These are phyloP conservation scores for Pythium aphanidermatum DNA, from an alignment of 352 stramenopile genomes.

Conservation along the genomic window DNA sequence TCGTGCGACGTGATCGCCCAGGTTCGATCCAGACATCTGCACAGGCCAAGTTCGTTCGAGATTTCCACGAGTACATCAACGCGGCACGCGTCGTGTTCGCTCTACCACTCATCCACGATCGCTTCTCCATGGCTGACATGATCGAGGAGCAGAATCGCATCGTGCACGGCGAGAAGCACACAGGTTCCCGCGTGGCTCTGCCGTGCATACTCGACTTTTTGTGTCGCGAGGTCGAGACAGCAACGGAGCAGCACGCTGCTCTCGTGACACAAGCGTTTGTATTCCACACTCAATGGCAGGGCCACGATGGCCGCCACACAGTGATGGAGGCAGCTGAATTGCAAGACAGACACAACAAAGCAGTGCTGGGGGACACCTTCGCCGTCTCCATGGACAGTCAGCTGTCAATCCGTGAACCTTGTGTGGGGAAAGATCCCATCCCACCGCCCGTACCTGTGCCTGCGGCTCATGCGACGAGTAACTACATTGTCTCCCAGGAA, in stretches of 20 bases:
- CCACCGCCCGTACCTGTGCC: slow-evolving; percentile 22
- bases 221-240: slow-evolving; percentile 40
- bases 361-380: slow-evolving; percentile 11
- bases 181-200: slow-evolving; percentile 25
- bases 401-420: neutral
- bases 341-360: slow-evolving; percentile 10
- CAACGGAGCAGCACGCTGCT: slow-evolving; percentile 14
- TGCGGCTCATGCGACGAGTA: neutral
- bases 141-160: slow-evolving; percentile 69
- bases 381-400: too few species aligned
- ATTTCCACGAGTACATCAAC: slow-evolving; percentile 75
- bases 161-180: slow-evolving; percentile 32
- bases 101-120: slow-evolving; percentile 64
- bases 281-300: slow-evolving; percentile 12
- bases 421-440: neutral
- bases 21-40: slow-evolving; percentile 74
- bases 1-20: slow-evolving; percentile 64
- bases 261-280: slow-evolving; percentile 14
- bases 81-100: slow-evolving; percentile 65
- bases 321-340: slow-evolving; percentile 5
- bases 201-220: slow-evolving; percentile 58
- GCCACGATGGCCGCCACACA: neutral
- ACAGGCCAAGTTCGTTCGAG: slow-evolving; percentile 66
- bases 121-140: slow-evolving; percentile 52
- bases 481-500: slow-evolving; percentile 23